Evolutionary conservation across 768 basidiomycete species (phyloP).

Genomic region (Lactifluus echinatus): DNA sequence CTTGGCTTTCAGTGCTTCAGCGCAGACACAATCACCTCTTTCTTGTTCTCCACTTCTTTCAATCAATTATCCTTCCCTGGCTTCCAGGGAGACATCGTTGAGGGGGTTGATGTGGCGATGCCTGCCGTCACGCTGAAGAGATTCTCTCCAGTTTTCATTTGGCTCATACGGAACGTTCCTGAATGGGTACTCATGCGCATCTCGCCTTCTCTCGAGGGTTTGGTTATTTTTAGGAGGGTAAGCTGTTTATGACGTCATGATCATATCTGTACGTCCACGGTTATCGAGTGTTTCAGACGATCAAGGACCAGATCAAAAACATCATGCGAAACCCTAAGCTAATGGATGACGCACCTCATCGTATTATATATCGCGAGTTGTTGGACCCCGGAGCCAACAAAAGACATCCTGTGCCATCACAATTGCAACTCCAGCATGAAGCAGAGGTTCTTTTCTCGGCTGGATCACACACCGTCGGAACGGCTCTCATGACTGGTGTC

Average conservation of each 20-base stretch:
- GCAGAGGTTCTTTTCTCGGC: conserved; percentile 7
- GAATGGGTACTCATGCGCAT: background rate
- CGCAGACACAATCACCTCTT: conserved; percentile 36
- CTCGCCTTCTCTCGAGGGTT: background rate
- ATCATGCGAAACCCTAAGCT: background rate
- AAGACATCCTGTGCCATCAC: background rate
- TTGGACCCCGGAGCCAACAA: conserved; percentile 4
- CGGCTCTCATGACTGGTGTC: conserved; percentile 6
- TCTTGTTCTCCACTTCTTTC: conserved; percentile 32
- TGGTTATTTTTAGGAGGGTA: background rate
- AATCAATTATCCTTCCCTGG: conserved; percentile 28
- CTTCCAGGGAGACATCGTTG: conserved; percentile 31
- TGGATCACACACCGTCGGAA: conserved; percentile 13
- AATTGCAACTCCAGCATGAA: background rate
- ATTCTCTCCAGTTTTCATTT: background rate
- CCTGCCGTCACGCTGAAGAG: conserved; percentile 21
- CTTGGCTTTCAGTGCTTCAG: conserved; percentile 35
- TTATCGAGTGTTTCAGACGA: background rate
- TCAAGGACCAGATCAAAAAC: background rate
- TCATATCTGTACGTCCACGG: background rate
- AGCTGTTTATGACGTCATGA: background rate
- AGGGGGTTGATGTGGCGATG: conserved; percentile 27
- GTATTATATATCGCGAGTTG: conserved; percentile 10
- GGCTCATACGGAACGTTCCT: background rate
- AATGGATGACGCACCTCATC: conserved; percentile 9